Base-by-base conservation (phyloP, 2,329 filamentous ascomycete species). In the Fusarium secorum region DNA sequence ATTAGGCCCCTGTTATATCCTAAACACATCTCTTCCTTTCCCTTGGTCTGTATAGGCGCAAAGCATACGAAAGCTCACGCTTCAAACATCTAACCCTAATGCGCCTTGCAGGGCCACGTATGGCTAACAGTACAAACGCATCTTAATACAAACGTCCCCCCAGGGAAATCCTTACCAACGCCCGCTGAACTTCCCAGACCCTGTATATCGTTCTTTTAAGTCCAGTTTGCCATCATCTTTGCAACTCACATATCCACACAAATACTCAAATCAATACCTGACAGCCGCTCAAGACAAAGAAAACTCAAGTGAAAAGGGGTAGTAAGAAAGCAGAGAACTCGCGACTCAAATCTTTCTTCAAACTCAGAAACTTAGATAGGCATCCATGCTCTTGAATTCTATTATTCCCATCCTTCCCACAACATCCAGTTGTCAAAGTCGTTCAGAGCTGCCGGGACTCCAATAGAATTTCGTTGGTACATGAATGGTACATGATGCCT, bases 401-500 rank as follows among this genome's bases (percentile, higher is more conserved):
- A 56, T 70, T 54, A 81, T 33, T 82, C 80, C 81, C 80, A 82
- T 26, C 81, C 80, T 44, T 81, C 79, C 81, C 81, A 82, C 41
- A 82, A 61, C n/a, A 79, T 76, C 81, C 81, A 82, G 39, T 80
- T 78, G 38, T 74, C 79, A 65, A 77, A 68, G 49, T 77, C 77
- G 41, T 69, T 74, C 59, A 77, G 54, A 20, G 72, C 69, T 22
- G 75, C 75, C 10, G 78, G 65, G 32, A 75, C 72, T 38, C 75
- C 75, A 7, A 74, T 68, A 33, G 67, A 74, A 64, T 73, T 77
- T 33, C 75, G 72, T 45, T 79, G 75, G 39, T 80, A 79, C 65
- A 77, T 75, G 61, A 78, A 79, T 17, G 76, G 68, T 52, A 74
- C 61, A 49, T 76, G 75, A 11, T 78, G 77, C 42, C 71, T 60